These are phyloP conservation scores for Polytrichum commune DNA, from an alignment of 225 moss, liverwort and hornwort genomes.

Conservation along the genomic window DNA sequence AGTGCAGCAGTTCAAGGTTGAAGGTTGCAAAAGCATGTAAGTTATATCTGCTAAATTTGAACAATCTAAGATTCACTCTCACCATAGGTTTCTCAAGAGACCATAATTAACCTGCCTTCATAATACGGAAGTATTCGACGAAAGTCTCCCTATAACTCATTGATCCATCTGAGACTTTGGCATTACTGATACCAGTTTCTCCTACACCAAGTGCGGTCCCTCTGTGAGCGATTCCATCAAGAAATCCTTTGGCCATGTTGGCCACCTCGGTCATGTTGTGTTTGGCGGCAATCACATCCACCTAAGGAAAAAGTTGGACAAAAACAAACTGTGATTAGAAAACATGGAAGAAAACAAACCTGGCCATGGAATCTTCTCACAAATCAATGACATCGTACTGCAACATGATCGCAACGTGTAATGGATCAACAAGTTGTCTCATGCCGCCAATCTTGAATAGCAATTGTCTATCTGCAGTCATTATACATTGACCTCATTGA, in stretches of 20 bases:
- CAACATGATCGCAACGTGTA: not conserved
- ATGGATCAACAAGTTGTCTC: no score
- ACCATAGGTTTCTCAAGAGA: not conserved
- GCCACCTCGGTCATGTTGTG: slow-evolving; percentile 71
- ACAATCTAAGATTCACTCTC: no score
- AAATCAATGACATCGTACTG: not conserved
- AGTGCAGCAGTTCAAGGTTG: no score
- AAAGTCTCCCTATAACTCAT: slow-evolving; percentile 14
- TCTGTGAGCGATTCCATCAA: slow-evolving; percentile 30
- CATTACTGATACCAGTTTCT: no score
- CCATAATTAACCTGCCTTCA: slow-evolving; percentile 16
- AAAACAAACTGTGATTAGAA: not conserved
- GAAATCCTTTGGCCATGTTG: slow-evolving; percentile 58
- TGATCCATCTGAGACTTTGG: not conserved
- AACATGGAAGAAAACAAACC: not conserved
- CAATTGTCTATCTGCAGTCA: no score
- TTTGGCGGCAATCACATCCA: slow-evolving; percentile 48
- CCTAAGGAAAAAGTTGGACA: slow-evolving; percentile 12
- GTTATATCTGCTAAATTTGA: no score
- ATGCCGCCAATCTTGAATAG: no score
- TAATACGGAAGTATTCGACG: slow-evolving; percentile 16
- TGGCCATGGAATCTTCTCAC: no score
- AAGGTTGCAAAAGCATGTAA: no score
- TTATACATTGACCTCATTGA: no score
- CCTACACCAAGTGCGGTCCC: slow-evolving; percentile 17